Percentiles rank a stretch among this genome's conserved stretches.
phyloP scores from a whole-genome alignment of 2,329 filamentous ascomycete species.

The Diaporthe helianthi region DNA sequence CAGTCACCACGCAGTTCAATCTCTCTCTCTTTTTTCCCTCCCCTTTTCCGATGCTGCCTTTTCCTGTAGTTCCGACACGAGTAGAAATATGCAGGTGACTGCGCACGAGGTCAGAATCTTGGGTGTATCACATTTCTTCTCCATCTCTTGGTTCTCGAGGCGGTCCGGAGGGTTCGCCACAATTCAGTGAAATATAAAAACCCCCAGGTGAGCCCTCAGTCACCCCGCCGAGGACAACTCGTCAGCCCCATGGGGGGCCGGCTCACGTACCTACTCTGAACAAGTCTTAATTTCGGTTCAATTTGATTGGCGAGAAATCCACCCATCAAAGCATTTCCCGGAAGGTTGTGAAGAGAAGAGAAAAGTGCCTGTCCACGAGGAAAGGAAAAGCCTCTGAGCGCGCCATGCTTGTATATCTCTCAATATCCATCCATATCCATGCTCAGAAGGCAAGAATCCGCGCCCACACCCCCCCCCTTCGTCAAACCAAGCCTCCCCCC shows the following conservation, averaged over 20 bases:
- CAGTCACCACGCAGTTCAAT: not conserved
- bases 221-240: not conserved
- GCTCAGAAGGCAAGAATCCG: not conserved
- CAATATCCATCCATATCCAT: not conserved
- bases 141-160: not conserved
- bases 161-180: slow-evolving; percentile 12
- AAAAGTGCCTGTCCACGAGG: not conserved
- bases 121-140: not conserved
- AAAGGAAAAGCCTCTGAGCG: not conserved
- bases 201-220: not conserved
- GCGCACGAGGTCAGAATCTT: not conserved
- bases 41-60: not conserved
- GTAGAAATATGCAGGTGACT: not conserved
- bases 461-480: not conserved
- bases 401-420: not conserved
- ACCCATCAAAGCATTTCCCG: not conserved
- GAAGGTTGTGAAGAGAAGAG: not conserved
- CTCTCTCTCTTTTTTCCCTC: not conserved
- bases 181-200: not conserved
- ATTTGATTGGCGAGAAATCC: not conserved
- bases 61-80: not conserved
- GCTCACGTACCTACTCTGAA: slow-evolving; percentile 7
- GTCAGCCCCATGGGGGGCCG: not conserved
- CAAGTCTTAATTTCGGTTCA: not conserved
- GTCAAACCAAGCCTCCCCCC: not conserved